These are phyloP conservation scores for Jaenimonas drosophilae DNA, from an alignment of 208 protist species.

Conservation along the genomic window DNA sequence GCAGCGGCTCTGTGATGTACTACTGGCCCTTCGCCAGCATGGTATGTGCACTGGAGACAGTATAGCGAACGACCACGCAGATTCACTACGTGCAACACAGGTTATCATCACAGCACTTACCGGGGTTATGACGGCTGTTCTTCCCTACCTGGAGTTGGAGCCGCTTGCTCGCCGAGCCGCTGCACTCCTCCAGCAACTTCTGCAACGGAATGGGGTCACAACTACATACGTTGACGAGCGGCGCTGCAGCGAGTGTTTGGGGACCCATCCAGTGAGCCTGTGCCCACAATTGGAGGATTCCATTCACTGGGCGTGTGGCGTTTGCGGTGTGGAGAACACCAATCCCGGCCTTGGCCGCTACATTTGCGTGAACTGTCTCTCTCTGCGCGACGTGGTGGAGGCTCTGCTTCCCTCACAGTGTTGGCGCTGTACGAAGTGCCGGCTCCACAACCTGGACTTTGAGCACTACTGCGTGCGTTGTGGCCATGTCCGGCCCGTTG, in stretches of 20 bases:
- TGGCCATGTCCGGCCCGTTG: constrained; percentile 10
- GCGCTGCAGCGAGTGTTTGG: constrained; percentile 53
- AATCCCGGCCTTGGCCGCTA: constrained; percentile 73
- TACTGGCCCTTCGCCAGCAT: too few relatives aligned
- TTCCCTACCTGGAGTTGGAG: constrained; percentile 10
- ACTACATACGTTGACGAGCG: constrained; percentile 11
- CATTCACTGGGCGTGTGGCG: constrained; percentile 42
- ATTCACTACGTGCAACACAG: too few relatives aligned
- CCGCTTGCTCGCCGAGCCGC: constrained; percentile 23
- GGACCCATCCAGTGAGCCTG: constrained; percentile 38
- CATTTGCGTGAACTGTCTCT: constrained; percentile 56
- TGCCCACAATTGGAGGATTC: constrained; percentile 21
- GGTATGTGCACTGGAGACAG: too few relatives aligned
- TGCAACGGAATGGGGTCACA: constrained; percentile 31
- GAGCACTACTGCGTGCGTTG: constrained; percentile 81
- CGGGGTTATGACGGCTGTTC: constrained; percentile 3
- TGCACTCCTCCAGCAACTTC: constrained; percentile 34
- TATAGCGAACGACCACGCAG: too few relatives aligned
- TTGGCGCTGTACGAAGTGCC: constrained; percentile 55
- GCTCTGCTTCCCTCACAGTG: constrained; percentile 36
- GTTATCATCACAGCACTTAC: constrained; percentile 13
- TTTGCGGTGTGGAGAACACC: constrained; percentile 35
- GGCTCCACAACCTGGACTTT: constrained; percentile 56
- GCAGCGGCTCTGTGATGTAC: too few relatives aligned
- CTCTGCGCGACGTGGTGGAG: constrained; percentile 44